Evolutionary conservation across 495 filamentous ascomycete genomes (phyloP), one percentile per base, ranked within the genome.

Genomic region (Xylaria bambusicola): DNA sequence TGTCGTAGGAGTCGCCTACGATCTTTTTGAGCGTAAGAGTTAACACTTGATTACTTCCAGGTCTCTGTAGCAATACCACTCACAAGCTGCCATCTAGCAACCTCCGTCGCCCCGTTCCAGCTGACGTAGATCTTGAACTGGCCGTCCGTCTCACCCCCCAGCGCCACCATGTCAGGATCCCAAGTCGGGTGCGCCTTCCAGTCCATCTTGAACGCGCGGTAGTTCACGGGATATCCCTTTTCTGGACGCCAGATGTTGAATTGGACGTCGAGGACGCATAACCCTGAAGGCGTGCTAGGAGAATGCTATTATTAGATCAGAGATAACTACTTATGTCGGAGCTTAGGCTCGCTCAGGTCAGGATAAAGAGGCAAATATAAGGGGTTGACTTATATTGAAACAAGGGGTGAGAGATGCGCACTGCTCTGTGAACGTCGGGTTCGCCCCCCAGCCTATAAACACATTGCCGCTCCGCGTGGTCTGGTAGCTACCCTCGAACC

Each of bases 371-470:
- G n/a, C n/a, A n/a, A n/a, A n/a, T n/a, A n/a, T n/a, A n/a, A n/a
- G n/a, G n/a, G n/a, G n/a, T n/a, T n/a, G n/a, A n/a, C n/a, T n/a
- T n/a, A n/a, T n/a, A n/a, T n/a, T n/a, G n/a, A 38, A 15, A 38
- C 6, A 9, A 38, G 3, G 15, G 36, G 12, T 13, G 12, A 8
- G 29, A 38, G 15, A 38, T 38, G 5, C 5, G 36, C 12, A 38
- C 36, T 75, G 80, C 57, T 86, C 82, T 1, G 78, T 79, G 60
- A 82, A 69, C 0, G 76, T 71, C 15, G 79, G 70, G 40, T 76
- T 72, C 47, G 69, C 69, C 1, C 82, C 83, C 62, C 80, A 85
- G 10, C 72, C 77, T 0, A 65, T 33, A 9, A 86, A 56, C 23
- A 76, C 71, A 60, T 81, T 79, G 0, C 75, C 80, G 52, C 71